Conservation (phyloP, 129 eudicot species). For the Chrysanthemum seticuspe region DNA sequence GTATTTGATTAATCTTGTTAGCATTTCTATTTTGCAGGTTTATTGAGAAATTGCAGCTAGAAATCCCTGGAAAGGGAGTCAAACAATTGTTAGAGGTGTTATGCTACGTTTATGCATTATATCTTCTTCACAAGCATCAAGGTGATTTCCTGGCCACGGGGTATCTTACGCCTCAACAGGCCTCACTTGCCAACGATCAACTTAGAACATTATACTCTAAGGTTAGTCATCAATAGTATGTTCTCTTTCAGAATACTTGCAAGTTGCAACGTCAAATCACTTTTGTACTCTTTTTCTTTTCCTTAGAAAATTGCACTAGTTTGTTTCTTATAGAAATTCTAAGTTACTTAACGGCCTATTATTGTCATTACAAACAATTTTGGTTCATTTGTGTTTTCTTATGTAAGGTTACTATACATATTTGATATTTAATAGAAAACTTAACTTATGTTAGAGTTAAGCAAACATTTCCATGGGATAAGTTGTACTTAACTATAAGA, state of each 20-base stretch:
- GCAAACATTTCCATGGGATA: too few relatives aligned
- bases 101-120: slow-evolving; percentile 68
- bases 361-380: too few relatives aligned
- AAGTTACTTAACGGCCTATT: background rate
- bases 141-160: slow-evolving; percentile 86
- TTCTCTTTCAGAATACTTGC: background rate
- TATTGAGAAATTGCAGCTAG: slow-evolving; percentile 63
- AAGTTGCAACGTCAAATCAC: background rate
- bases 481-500: too few relatives aligned
- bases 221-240: slow-evolving; percentile 39
- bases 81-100: slow-evolving; percentile 63
- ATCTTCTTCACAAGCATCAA: slow-evolving; percentile 69
- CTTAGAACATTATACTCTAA: slow-evolving; percentile 67
- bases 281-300: background rate
- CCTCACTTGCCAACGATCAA: slow-evolving; percentile 78
- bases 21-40: slow-evolving; percentile 44
- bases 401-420: background rate
- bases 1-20: background rate
- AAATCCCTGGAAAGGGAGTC: slow-evolving; percentile 84
- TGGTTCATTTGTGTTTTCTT: too few relatives aligned
- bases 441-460: too few relatives aligned
- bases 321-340: background rate
- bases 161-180: slow-evolving; percentile 73
- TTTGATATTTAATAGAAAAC: background rate
- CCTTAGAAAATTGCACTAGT: background rate